A percentile compares a stretch with the other conserved stretches of the same genome.
These are phyloP conservation scores for Colletotrichum incanum DNA, from an alignment of 2,329 filamentous ascomycete species.

Conservation along the genomic window DNA sequence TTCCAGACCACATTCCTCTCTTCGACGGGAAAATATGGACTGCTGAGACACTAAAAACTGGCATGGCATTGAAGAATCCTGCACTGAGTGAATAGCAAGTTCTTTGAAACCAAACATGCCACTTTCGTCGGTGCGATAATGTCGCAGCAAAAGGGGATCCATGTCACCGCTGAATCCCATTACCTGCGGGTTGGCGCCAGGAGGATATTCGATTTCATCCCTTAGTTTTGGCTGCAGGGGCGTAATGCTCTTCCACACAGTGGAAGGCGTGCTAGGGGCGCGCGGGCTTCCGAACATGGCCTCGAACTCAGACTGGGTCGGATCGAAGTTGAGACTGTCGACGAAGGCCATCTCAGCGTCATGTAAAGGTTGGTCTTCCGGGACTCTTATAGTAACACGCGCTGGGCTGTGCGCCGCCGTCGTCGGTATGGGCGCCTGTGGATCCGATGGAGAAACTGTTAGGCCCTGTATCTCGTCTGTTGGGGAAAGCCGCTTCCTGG, in stretches of 20 bases:
- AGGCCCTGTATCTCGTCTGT: not conserved
- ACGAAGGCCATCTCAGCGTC: not conserved
- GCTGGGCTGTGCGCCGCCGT: not conserved
- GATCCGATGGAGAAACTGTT: not conserved
- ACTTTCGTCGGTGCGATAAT: constrained; percentile 36
- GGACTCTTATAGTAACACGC: too few species aligned
- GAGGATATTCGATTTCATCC: not conserved
- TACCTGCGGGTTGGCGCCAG: constrained; percentile 25
- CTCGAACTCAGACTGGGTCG: constrained; percentile 33
- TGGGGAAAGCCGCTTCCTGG: constrained; percentile 33
- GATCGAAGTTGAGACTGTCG: constrained; percentile 32
- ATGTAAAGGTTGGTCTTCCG: not conserved
- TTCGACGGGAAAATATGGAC: constrained; percentile 38
- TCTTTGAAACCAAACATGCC: constrained; percentile 46
- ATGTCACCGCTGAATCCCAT: constrained; percentile 43
- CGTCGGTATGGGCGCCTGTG: not conserved
- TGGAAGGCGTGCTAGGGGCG: not conserved
- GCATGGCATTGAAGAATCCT: constrained; percentile 25
- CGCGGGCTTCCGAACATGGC: constrained; percentile 34
- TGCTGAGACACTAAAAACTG: constrained; percentile 44
- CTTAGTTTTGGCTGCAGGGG: not conserved
- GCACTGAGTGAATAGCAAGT: constrained; percentile 44
- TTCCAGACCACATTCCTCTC: constrained; percentile 39
- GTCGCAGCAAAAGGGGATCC: constrained; percentile 42
- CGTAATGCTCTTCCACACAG: not conserved